Conservation (phyloP, 768 basidiomycete genomes). For the Podaxis sp. region DNA sequence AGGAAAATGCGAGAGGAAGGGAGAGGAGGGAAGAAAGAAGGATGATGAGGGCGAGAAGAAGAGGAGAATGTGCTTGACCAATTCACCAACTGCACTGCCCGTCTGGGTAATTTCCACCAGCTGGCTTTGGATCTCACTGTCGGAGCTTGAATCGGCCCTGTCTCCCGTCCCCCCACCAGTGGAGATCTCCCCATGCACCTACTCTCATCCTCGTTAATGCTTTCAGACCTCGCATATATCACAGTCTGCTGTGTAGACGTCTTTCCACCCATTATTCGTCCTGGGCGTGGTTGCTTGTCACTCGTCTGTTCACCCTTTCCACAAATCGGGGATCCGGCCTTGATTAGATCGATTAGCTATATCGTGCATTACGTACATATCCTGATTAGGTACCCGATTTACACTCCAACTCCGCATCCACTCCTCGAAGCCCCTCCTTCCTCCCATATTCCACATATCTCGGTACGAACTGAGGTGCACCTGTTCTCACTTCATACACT, state of each 20-base stretch:
- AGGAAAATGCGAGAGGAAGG: constrained; percentile 1
- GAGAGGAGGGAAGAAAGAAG: constrained; percentile 6
- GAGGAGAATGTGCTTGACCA: constrained; percentile 12
- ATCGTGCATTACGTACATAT: constrained; percentile 8
- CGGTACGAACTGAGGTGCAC: background rate
- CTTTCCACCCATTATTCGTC: background rate
- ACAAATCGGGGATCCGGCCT: constrained; percentile 4
- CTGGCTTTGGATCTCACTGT: constrained; percentile 14
- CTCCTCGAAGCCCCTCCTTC: background rate
- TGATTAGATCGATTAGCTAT: constrained; percentile 12
- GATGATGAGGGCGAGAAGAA: constrained; percentile 14
- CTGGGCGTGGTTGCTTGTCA: background rate
- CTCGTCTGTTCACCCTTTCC: background rate
- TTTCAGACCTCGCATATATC: background rate
- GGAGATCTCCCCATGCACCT: background rate
- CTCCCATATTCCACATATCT: background rate
- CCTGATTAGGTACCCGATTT: constrained; percentile 13
- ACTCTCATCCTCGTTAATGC: background rate
- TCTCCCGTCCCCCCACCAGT: background rate
- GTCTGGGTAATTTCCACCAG: constrained; percentile 11
- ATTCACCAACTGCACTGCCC: constrained; percentile 12
- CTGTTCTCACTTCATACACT: background rate
- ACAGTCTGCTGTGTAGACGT: background rate
- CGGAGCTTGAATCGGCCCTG: constrained; percentile 11
- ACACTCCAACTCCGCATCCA: constrained; percentile 5